Evolutionary conservation across 2,329 filamentous ascomycete species (phyloP), one percentile per base, ranked within the genome.

Genomic region (Bipolaris gigantea): DNA sequence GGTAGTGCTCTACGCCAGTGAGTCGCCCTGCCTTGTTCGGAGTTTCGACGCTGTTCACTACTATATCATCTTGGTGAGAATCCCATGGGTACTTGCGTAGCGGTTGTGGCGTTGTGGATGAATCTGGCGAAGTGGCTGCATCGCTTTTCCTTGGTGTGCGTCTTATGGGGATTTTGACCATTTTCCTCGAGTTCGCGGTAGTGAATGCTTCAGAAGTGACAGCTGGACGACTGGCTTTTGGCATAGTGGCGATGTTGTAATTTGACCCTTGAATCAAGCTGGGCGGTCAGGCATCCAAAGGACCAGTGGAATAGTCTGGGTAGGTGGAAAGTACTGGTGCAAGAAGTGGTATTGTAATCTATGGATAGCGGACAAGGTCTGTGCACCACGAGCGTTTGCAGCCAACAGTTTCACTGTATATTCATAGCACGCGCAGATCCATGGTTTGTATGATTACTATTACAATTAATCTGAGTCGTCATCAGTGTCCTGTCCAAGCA

Each of bases 401-500:
- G 30, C 53, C 34, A 27, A 48, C 34, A 19, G 3, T 44, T 46
- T 57, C 43, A 52, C 50, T 34, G 34, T 21, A 46, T 10, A 44
- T 30, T 39, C 19, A 38, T 35, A 46, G 48, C 15, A 34, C 16
- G 6, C 8, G 38, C 13, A 44, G 23, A 25, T 32, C 19, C 25
- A 18, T 21, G 23, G 16, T 13, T 38, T 13, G n/a, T 38, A 42
- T 21, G 2, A 19, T 11, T n/a, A 16, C 18, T 38, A 46, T 36
- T 16, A 15, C 5, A 16, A 6, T 30, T 55, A 67, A 11, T 73
- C 69, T 1, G 69, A 72, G 7, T 74, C 72, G 2, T 73, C 69
- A 43, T 73, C 72, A 1, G 66, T 72, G 32, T 74, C 72, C 44
- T 70, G 70, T 2, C 71, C 72, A 27, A 74, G 56, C 1, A 72